phyloP scores from a whole-genome alignment of 2,329 filamentous ascomycete species.

The Penicillium vulpinum region DNA sequence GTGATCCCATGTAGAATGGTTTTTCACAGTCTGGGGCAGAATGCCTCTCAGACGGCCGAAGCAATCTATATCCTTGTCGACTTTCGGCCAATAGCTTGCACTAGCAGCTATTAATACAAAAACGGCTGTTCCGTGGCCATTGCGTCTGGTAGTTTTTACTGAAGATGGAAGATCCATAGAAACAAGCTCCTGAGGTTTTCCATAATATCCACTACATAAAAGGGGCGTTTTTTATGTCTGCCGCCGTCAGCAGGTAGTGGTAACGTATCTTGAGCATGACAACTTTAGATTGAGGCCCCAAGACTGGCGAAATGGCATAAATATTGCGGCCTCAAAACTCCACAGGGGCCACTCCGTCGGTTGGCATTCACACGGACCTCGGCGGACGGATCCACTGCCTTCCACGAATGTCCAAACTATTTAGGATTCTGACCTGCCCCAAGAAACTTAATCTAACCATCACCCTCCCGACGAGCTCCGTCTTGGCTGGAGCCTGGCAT shows the following conservation, averaged over 20 bases:
- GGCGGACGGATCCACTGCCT: neutral
- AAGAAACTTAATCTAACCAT: neutral
- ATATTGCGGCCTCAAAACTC: neutral
- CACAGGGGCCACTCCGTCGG: neutral
- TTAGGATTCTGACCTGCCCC: neutral
- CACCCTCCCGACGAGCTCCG: neutral
- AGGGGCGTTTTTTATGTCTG: too few species aligned
- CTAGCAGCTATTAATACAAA: neutral
- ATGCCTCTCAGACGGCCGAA: neutral
- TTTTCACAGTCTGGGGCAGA: neutral
- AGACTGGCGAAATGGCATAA: too few species aligned
- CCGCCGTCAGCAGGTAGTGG: too few species aligned
- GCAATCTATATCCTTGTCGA: constrained; percentile 1
- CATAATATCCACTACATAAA: too few species aligned
- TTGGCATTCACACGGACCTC: neutral
- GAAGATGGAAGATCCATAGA: too few species aligned
- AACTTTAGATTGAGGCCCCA: neutral
- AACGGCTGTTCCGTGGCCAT: neutral
- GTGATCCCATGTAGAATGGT: neutral
- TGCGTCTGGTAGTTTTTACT: too few species aligned
- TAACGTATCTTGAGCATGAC: too few species aligned
- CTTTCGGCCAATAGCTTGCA: neutral
- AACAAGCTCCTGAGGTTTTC: too few species aligned
- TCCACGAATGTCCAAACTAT: neutral
- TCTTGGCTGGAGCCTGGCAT: too few species aligned